Conservation (phyloP, 2,329 filamentous ascomycete species). For the Fusarium secorum region DNA sequence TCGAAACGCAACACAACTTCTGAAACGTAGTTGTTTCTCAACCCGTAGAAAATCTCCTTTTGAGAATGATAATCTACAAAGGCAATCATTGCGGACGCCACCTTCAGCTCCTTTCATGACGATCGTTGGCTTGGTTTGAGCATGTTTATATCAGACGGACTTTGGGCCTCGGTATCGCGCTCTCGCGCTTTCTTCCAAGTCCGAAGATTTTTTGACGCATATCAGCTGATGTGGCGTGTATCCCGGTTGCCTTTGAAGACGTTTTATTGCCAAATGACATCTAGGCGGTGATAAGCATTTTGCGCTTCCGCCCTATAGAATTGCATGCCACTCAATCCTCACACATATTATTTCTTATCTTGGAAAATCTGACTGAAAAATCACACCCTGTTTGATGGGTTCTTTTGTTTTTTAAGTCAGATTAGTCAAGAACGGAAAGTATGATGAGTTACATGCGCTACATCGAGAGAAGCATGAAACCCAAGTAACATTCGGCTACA, state of each 20-base stretch:
- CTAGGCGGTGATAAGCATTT: background rate
- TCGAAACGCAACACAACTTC: background rate
- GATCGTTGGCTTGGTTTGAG: background rate
- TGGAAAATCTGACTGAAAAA: background rate
- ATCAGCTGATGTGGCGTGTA: constrained; percentile 14
- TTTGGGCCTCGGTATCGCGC: background rate
- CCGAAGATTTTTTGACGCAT: background rate
- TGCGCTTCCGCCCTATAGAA: background rate
- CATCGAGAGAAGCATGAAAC: background rate
- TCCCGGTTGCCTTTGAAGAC: background rate
- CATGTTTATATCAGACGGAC: background rate
- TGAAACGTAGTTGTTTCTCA: background rate
- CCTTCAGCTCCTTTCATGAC: background rate
- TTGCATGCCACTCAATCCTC: background rate
- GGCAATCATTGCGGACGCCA: background rate
- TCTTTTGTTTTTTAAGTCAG: background rate
- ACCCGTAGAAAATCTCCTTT: background rate
- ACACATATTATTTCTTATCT: background rate
- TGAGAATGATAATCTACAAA: background rate
- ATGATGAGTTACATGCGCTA: background rate
- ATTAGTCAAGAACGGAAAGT: background rate
- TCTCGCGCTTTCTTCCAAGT: constrained; percentile 23
- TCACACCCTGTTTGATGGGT: background rate
- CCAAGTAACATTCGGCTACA: background rate
- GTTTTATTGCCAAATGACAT: background rate